These are phyloP conservation scores for Exophiala sp. DNA, from an alignment of 2,329 filamentous ascomycete species.

Conservation along the genomic window DNA sequence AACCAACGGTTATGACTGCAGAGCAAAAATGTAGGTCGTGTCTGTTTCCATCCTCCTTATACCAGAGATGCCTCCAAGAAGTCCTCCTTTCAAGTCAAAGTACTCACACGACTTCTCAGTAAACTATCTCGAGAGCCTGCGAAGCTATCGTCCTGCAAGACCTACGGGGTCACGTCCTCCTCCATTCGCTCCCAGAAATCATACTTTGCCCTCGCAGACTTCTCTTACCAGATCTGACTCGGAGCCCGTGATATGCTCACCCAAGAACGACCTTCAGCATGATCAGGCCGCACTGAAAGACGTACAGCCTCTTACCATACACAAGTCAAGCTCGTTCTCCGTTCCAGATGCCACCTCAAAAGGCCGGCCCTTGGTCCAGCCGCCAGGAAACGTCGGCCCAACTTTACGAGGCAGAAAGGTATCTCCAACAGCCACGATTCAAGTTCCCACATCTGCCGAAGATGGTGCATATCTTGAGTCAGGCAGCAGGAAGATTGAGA, in stretches of 20 bases:
- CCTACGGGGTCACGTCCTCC: slow-evolving; percentile 60
- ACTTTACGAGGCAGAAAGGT: slow-evolving; percentile 34
- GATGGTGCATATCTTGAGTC: slow-evolving; percentile 53
- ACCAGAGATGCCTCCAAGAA: slow-evolving; percentile 18
- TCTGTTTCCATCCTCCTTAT: background rate
- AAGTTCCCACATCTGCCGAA: slow-evolving; percentile 33
- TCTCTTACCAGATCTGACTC: slow-evolving; percentile 27
- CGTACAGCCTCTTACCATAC: slow-evolving; percentile 7
- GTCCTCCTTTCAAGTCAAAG: slow-evolving; percentile 22
- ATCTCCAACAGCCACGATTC: slow-evolving; percentile 36
- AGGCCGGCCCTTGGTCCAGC: slow-evolving; percentile 40
- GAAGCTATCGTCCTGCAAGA: slow-evolving; percentile 54
- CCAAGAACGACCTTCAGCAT: background rate
- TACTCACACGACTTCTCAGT: slow-evolving; percentile 41
- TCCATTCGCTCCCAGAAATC: slow-evolving; percentile 36
- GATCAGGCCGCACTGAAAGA: background rate
- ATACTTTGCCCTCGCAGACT: slow-evolving; percentile 13
- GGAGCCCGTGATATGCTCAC: slow-evolving; percentile 2
- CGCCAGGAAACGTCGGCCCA: slow-evolving; percentile 32
- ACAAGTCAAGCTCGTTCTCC: slow-evolving; percentile 14
- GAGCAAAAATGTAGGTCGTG: slow-evolving; percentile 44
- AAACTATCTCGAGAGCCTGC: slow-evolving; percentile 58
- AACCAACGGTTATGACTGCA: slow-evolving; percentile 45
- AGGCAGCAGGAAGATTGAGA: slow-evolving; percentile 54
- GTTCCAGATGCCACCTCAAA: slow-evolving; percentile 12